phyloP scores from a whole-genome alignment of 129 eudicot species.

The Silybum marianum region DNA sequence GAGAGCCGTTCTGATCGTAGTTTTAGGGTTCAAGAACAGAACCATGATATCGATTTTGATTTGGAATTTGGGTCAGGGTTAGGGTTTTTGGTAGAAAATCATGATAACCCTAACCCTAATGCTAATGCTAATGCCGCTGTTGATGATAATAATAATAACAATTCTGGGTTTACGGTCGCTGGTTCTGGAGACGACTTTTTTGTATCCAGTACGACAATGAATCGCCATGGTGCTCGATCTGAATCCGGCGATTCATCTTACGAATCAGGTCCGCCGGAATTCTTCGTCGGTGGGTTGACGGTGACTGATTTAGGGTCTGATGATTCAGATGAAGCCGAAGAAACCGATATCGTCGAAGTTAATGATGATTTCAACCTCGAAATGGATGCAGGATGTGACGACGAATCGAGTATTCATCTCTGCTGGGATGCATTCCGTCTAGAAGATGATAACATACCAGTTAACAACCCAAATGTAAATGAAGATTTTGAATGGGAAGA shows the following conservation, averaged over 20 bases:
- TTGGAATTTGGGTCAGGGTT: slow-evolving; percentile 46
- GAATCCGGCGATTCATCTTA: slow-evolving; percentile 20
- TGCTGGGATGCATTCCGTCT: slow-evolving; percentile 60
- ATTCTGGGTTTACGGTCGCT: slow-evolving; percentile 33
- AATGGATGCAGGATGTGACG: slow-evolving; percentile 24
- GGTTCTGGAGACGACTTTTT: too few species aligned
- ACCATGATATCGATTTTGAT: slow-evolving; percentile 34
- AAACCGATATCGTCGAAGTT: slow-evolving; percentile 5
- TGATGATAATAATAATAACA: background rate
- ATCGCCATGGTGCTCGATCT: slow-evolving; percentile 16
- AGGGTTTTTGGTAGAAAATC: slow-evolving; percentile 21
- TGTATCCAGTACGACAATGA: too few species aligned
- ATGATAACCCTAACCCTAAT: slow-evolving; percentile 5
- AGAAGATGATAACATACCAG: slow-evolving; percentile 29
- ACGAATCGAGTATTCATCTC: slow-evolving; percentile 34
- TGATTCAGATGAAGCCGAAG: slow-evolving; percentile 19
- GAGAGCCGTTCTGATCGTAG: background rate
- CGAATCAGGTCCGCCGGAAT: slow-evolving; percentile 23
- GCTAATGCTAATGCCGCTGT: background rate
- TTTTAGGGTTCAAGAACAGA: slow-evolving; percentile 34
- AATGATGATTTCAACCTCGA: slow-evolving; percentile 3
- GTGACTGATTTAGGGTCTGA: slow-evolving; percentile 33
- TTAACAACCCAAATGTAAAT: slow-evolving; percentile 20
- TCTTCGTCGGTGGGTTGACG: slow-evolving; percentile 33
- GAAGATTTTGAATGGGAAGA: slow-evolving; percentile 76